A percentile compares a stretch with the other conserved stretches of the same genome.
phyloP scores from a whole-genome alignment of 345 rosid genomes.

The Euphorbia peplus region DNA sequence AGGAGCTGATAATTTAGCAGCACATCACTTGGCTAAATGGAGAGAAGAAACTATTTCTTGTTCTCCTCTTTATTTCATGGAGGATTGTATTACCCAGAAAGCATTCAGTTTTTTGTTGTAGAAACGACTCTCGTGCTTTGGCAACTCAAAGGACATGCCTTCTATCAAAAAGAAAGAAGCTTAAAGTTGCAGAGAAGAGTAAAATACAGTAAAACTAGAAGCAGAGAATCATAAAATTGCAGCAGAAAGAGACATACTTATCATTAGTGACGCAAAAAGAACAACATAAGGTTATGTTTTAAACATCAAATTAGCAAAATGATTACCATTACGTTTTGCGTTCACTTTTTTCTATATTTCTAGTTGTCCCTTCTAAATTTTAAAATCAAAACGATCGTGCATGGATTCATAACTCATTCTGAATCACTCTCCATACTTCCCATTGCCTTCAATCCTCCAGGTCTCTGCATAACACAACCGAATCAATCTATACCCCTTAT shows the following conservation, averaged over 20 bases:
- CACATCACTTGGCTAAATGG: no score
- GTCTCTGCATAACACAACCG: conserved; percentile 49
- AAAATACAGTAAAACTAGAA: not conserved
- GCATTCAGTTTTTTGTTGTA: no score
- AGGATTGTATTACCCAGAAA: no score
- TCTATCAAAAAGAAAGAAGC: no score
- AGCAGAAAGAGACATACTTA: not conserved
- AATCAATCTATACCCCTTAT: not conserved
- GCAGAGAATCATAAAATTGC: not conserved
- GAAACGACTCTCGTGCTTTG: no score
- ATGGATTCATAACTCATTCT: conserved; percentile 25
- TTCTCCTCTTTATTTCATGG: no score
- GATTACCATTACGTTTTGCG: not conserved
- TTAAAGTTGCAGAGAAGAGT: no score
- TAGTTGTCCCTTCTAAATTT: conserved; percentile 5
- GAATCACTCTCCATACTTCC: conserved; percentile 66
- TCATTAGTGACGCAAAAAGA: not conserved
- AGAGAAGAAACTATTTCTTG: no score
- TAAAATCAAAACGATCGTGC: conserved; percentile 8
- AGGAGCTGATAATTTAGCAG: no score
- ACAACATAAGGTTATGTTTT: not conserved
- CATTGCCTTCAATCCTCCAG: conserved; percentile 73
- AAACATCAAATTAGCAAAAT: not conserved
- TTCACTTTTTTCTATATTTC: not conserved
- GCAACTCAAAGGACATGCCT: no score